phyloP scores from a whole-genome alignment of 2,329 filamentous ascomycete genomes.

The Colletotrichum incanum region DNA sequence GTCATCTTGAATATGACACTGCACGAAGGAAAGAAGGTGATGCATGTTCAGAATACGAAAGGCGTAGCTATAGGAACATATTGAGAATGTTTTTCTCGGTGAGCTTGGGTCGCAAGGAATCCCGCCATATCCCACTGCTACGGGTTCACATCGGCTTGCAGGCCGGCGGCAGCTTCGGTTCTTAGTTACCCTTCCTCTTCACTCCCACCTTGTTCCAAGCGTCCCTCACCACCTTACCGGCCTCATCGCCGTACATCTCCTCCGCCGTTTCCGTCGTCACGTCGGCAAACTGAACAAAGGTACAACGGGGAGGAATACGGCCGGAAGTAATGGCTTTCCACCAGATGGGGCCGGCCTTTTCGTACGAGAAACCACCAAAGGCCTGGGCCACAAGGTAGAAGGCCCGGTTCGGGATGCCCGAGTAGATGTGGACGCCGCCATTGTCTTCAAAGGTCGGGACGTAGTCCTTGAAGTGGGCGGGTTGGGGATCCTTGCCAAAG shows the following conservation, averaged over 20 bases:
- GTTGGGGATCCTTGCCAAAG: conserved; percentile 69
- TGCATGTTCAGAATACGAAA: neutral
- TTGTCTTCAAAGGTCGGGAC: conserved; percentile 60
- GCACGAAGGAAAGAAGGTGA: too few species aligned
- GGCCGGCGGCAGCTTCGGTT: conserved; percentile 5
- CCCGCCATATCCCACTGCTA: neutral
- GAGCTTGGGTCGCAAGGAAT: neutral
- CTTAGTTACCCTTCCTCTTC: conserved; percentile 31
- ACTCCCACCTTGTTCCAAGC: conserved; percentile 67
- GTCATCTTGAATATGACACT: too few species aligned
- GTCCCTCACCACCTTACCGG: conserved; percentile 60
- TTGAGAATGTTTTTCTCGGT: neutral
- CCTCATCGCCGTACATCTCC: conserved; percentile 59
- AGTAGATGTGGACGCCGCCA: conserved; percentile 70
- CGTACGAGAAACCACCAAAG: conserved; percentile 69
- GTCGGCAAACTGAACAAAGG: conserved; percentile 65
- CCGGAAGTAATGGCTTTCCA: conserved; percentile 65
- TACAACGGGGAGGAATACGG: conserved; percentile 57
- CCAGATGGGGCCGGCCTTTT: conserved; percentile 69
- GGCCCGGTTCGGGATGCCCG: conserved; percentile 71
- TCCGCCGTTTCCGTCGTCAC: conserved; percentile 63
- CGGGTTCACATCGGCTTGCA: conserved; percentile 4
- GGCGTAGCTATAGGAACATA: neutral
- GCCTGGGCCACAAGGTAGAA: conserved; percentile 65
- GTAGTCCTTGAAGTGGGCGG: conserved; percentile 63